Evolutionary conservation across 176 grass and related monocot genomes (phyloP).

Genomic region (Zea mays): DNA sequence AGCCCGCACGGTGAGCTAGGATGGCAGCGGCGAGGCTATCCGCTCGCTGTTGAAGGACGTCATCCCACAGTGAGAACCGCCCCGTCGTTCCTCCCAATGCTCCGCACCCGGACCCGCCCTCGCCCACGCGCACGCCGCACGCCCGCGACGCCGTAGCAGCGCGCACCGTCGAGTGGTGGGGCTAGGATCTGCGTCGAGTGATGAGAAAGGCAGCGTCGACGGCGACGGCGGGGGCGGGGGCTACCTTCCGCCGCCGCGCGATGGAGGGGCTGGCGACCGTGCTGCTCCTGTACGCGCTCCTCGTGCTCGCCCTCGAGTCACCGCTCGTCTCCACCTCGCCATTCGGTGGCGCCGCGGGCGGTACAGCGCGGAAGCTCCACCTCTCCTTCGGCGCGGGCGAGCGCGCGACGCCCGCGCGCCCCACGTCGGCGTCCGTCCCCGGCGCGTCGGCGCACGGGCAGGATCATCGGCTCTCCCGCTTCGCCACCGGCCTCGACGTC

Average conservation of each 20-base stretch:
- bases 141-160: background rate
- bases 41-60: no score
- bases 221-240: constrained; percentile 9
- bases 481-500: no score
- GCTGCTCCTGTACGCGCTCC: constrained; percentile 42
- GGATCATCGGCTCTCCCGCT: no score
- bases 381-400: background rate
- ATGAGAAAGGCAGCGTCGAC: constrained; percentile 35
- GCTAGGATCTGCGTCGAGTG: background rate
- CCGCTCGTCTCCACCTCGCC: constrained; percentile 29
- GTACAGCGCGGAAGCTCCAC: background rate
- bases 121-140: no score
- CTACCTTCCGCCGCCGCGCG: constrained; percentile 30
- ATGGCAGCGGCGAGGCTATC: no score
- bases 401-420: constrained; percentile 19
- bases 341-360: background rate
- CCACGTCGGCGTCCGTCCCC: background rate
- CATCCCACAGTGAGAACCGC: background rate
- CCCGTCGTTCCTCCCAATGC: background rate
- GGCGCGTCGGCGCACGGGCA: no score
- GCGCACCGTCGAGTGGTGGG: background rate
- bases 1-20: no score
- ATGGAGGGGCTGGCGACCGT: constrained; percentile 20
- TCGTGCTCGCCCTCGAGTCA: constrained; percentile 45
- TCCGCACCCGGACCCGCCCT: background rate